A percentile compares a stretch with the other conserved stretches of the same genome.
Conservation (phyloP, 805 yeast genomes). For the Wickerhamomyces alni region DNA sequence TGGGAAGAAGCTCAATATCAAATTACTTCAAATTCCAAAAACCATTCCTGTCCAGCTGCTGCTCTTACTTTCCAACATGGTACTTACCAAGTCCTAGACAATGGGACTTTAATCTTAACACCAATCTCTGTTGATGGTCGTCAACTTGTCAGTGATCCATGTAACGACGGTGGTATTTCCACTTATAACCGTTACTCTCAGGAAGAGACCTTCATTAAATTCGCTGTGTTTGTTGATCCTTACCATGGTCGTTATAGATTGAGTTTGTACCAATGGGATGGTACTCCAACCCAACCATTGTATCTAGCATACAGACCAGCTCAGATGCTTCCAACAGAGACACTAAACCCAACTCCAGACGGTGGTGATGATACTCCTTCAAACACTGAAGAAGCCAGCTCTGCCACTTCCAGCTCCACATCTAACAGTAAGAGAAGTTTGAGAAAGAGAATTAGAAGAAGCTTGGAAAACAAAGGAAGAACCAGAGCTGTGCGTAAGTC, state of each 20-base stretch:
- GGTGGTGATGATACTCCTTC: conserved; percentile 25
- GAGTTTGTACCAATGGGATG: conserved; percentile 71
- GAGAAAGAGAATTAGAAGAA: conserved; percentile 51
- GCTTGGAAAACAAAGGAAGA: conserved; percentile 72
- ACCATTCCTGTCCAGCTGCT: conserved; percentile 82
- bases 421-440: conserved; percentile 30
- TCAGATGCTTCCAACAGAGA: conserved; percentile 88
- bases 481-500: conserved; percentile 59
- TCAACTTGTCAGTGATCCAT: conserved; percentile 84
- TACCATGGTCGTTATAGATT: conserved; percentile 83
- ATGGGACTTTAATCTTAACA: conserved; percentile 62
- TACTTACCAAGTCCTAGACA: conserved; percentile 50
- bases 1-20: conserved; percentile 88
- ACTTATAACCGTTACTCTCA: conserved; percentile 70
- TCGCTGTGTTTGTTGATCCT: conserved; percentile 55
- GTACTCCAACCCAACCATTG: conserved; percentile 76
- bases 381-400: conserved; percentile 25
- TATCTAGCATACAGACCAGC: conserved; percentile 93
- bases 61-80: conserved; percentile 89
- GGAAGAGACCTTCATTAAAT: conserved; percentile 51
- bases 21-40: conserved; percentile 58
- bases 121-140: conserved; percentile 91
- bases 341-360: conserved; percentile 76
- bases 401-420: conserved; percentile 19
- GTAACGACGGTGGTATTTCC: conserved; percentile 56